Conservation (phyloP, 495 filamentous ascomycete genomes). For the Penicillium dipodomyicola region DNA sequence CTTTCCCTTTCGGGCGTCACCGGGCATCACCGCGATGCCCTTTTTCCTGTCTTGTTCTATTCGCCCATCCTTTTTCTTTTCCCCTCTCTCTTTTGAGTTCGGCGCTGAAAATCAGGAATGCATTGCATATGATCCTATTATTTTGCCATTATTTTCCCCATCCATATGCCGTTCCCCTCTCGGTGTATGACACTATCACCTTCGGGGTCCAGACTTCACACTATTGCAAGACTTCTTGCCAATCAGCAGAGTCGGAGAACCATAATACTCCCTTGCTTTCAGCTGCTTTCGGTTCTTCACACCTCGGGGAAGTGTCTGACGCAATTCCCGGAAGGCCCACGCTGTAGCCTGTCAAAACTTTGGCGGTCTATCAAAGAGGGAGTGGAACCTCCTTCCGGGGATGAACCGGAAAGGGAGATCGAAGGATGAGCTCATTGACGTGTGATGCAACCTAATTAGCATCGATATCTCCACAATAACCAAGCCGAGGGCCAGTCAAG, state of each 20-base stretch:
- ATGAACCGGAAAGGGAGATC: neutral
- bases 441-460: conserved; percentile 3
- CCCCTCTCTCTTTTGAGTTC: conserved; percentile 1
- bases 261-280: conserved; percentile 8
- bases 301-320: neutral
- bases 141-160: neutral
- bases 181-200: conserved; percentile 12
- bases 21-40: conserved; percentile 5
- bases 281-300: neutral
- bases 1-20: conserved; percentile 7
- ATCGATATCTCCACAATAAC: neutral
- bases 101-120: neutral
- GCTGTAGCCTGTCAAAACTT: conserved; percentile 2
- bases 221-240: conserved; percentile 6
- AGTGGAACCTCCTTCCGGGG: neutral
- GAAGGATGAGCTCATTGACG: neutral
- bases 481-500: neutral
- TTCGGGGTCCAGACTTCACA: neutral
- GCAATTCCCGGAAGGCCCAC: neutral
- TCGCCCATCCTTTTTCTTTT: neutral
- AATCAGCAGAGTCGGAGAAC: neutral
- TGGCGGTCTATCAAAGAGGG: neutral
- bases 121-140: conserved; percentile 10
- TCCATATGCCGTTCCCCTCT: neutral
- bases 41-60: neutral